Conservation (phyloP, 2,329 filamentous ascomycete species). For the Colletotrichum nymphaeae region DNA sequence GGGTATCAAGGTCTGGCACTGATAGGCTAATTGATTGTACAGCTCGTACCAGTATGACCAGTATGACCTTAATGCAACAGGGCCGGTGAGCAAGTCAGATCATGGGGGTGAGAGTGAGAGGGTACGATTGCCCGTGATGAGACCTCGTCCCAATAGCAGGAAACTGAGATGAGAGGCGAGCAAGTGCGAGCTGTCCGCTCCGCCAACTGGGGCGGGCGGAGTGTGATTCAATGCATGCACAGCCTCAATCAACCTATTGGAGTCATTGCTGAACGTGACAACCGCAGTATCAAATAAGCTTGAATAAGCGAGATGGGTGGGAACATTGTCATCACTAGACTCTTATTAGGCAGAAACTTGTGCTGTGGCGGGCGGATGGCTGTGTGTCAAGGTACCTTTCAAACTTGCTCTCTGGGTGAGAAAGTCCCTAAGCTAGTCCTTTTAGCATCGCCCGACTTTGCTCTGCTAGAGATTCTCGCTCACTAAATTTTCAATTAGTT, state of each 20-base stretch:
- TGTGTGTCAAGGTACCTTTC: neutral
- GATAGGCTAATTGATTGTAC: too few relatives aligned
- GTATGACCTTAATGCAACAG: neutral
- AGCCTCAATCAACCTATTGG: neutral
- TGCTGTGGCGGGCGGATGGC: neutral
- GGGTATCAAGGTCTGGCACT: neutral
- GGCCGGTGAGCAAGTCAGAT: neutral
- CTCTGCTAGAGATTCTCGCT: neutral
- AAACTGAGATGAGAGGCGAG: too few relatives aligned
- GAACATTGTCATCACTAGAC: neutral
- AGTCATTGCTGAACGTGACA: neutral
- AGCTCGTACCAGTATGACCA: too few relatives aligned
- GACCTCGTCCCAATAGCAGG: neutral
- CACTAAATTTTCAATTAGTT: neutral
- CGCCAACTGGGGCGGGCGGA: neutral
- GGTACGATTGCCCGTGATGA: neutral
- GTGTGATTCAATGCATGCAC: neutral
- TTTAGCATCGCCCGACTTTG: neutral
- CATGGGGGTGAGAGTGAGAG: too few relatives aligned
- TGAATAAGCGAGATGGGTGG: conserved; percentile 7
- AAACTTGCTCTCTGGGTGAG: neutral
- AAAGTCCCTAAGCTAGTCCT: neutral
- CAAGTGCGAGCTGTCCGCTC: neutral
- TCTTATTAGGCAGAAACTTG: conserved; percentile 8
- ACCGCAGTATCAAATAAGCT: conserved; percentile 1